Conservation (phyloP, 768 basidiomycete genomes). For the Mycena epipterygia region DNA sequence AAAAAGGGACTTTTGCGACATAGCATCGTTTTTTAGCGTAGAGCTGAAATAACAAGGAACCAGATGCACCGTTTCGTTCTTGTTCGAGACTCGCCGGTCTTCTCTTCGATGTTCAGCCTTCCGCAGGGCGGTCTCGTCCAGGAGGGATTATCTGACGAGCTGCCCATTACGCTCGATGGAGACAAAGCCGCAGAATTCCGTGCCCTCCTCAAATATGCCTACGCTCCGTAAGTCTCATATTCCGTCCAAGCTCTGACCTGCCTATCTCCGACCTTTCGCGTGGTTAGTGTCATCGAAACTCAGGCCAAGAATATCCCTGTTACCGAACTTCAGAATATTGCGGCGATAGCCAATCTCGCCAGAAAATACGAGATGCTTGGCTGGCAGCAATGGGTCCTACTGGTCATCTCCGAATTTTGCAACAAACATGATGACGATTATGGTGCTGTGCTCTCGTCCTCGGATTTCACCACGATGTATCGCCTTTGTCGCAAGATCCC, state of each 20-base stretch:
- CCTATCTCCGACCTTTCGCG: background rate
- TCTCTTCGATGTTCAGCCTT: background rate
- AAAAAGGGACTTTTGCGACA: background rate
- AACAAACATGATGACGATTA: too few species aligned
- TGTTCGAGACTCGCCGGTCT: background rate
- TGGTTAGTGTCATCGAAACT: background rate
- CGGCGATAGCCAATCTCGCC: background rate
- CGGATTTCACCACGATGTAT: too few species aligned
- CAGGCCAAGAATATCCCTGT: background rate
- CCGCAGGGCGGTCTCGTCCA: background rate
- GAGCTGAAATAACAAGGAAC: background rate
- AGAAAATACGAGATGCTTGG: background rate
- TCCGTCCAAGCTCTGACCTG: background rate
- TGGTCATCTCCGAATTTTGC: background rate
- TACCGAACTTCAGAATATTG: background rate
- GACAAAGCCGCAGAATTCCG: background rate
- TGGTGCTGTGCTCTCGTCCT: too few species aligned
- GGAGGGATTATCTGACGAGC: background rate
- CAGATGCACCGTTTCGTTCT: background rate
- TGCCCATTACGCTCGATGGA: background rate
- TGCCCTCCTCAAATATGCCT: background rate
- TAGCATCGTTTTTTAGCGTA: too few species aligned
- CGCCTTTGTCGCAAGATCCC: too few species aligned
- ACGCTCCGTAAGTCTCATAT: background rate
- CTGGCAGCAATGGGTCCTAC: background rate